Evolutionary conservation across 495 filamentous ascomycete species (phyloP), one percentile per base, ranked within the genome.

Genomic region (Podospora appendiculata): DNA sequence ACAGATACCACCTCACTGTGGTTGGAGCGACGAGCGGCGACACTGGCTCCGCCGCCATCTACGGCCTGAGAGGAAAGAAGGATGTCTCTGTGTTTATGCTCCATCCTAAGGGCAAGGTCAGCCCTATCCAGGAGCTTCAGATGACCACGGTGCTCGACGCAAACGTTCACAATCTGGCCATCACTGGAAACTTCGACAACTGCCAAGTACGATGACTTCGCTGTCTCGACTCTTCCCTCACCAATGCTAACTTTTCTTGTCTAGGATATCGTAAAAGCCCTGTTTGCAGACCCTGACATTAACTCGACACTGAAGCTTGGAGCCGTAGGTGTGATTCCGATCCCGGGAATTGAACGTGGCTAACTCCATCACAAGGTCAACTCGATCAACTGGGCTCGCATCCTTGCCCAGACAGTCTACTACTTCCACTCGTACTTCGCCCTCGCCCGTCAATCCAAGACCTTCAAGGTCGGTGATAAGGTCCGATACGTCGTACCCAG

Each of bases 11-110:
- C 63, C 73, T 96, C 48, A 93, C 89, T 0, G 89, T 96, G 14
- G 80, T 96, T 53, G 90, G 93, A 16, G 92, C 93, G 6, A 97
- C 93, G 4, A 89, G 84, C 64, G 93, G 93, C 45, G 93, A 98
- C 46, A 96, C 93, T 47, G 93, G 93, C 0, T 92, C 87, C 4
- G 93, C 93, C 2, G 93, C 93, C 14, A 96, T 98, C 55, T 96
- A 96, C 64, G 93, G 93, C n/a, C 78, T 98, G 7, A 74, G 90
- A n/a, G 89, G 89, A 25, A 97, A 97, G 80, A 91, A 92, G 69
- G 93, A 98, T 76, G 84, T 96, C 7, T 89, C 87, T 0, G 83
- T 96, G 8, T 88, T 89, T 69, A 96, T 98, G 59, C 71, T 95
- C 49, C 83, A 88, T 66, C 93, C 93, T 6, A 85, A 88, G 55